Evolutionary conservation across 2,329 filamentous ascomycete genomes (phyloP).

Genomic region (Aureobasidium zeae): DNA sequence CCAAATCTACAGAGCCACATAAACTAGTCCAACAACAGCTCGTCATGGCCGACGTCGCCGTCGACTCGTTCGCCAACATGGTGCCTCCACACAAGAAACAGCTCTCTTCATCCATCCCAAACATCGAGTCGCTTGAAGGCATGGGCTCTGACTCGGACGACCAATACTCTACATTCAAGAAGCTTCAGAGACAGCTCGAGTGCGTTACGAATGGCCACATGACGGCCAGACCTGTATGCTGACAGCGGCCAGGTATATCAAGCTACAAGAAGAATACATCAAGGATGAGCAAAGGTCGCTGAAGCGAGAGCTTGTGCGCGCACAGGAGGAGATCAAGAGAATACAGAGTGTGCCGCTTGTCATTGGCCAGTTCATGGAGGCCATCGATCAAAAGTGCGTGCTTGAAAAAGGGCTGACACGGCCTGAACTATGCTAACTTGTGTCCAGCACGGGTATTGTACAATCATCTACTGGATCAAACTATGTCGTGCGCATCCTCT

Average conservation of each 20-base stretch:
- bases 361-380: slow-evolving; percentile 99
- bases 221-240: neutral
- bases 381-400: slow-evolving; percentile 89
- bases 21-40: neutral
- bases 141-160: slow-evolving; percentile 71
- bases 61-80: slow-evolving; percentile 70
- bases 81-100: slow-evolving; percentile 73
- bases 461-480: slow-evolving; percentile 97
- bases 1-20: too few species aligned
- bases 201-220: slow-evolving; percentile 38
- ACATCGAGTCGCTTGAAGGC: slow-evolving; percentile 83
- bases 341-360: slow-evolving; percentile 97
- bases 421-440: slow-evolving; percentile 14
- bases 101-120: slow-evolving; percentile 67
- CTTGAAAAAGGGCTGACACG: too few species aligned
- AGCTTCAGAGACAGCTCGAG: slow-evolving; percentile 92
- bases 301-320: slow-evolving; percentile 92
- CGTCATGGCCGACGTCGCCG: slow-evolving; percentile 74
- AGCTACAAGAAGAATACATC: slow-evolving; percentile 99
- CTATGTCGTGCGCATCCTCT: slow-evolving; percentile 97
- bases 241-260: slow-evolving; percentile 44
- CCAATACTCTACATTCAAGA: slow-evolving; percentile 92
- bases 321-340: slow-evolving; percentile 98
- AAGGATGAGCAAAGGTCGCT: slow-evolving; percentile 87
- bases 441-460: slow-evolving; percentile 80